Evolutionary conservation across 345 rosid species (phyloP), one percentile per base, ranked within the genome.

Genomic region (Arabidopsis thaliana): DNA sequence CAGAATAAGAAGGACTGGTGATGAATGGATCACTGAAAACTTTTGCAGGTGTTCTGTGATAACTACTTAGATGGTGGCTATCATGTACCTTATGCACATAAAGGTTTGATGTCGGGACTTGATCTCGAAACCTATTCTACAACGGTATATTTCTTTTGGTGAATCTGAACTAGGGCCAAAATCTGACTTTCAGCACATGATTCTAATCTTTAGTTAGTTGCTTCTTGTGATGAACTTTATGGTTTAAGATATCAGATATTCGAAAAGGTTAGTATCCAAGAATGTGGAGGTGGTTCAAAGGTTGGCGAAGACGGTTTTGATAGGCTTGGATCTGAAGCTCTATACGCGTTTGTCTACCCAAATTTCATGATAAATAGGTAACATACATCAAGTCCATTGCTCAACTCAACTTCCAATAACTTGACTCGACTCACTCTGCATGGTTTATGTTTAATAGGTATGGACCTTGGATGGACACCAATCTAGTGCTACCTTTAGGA

Each of bases 391-490:
- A 24, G 25, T 55, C 71, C 60, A 1, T 16, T 56, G 42, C 25
- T 49, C 30, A 40, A 1, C 32, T 10, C 20, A 5, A 4, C 57
- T 32, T 59, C 23, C 8, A 41, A 0, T 3, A 32, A 59, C 40
- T 75, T 7, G 6, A 32, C 40, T 45, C 69, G 9, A 32, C 22
- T 58, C 69, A 50, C 25, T 68, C 12, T 28, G 33, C 6, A 16
- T 53, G 59, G 59, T 69, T 33, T 24, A 67, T 52, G 5, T 57
- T 14, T 68, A 58, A 0, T 44, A 90, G 98, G 77, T 91, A 94
- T 58, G 98, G 97, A 76, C 96, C 97, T 64, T 91, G 98, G 98
- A 90, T 94, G 97, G 96, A 94, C 83, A 90, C 98, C 48, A 94
- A 94, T 82, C 86, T 88, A 72, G 92, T 86, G 23, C 67, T 88